Evolutionary conservation across 805 yeast species (phyloP), one percentile per base, ranked within the genome.

Genomic region (Starmerella apis): DNA sequence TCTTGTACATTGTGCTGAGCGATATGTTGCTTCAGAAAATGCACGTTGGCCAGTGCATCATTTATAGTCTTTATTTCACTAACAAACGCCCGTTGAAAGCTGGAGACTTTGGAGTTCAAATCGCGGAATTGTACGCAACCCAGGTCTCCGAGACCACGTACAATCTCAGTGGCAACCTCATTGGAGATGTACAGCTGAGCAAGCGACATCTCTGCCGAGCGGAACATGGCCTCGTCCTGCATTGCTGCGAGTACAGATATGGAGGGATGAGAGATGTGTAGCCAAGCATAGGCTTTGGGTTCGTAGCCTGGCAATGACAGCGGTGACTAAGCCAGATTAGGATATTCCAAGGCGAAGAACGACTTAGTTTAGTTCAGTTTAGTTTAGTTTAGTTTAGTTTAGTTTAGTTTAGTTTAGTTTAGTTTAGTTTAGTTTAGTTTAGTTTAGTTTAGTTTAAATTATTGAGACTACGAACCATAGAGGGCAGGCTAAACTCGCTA

Each of bases 191-290:
- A 90, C 59, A 92, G 73, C 71, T 92, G 96, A 47, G 90, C 83
- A 60, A 88, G 76, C 44, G 94, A 79, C 97, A 92, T 94, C 62
- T 85, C 94, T 81, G 97, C 97, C 51, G 97, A 88, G 74, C 69
- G 66, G 64, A 66, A 66, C 54, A 66, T 59, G 33, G 69, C 69
- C 59, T 66, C 69, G 35, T 55, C 46, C 52, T 18, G 46, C 54
- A 51, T 47, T 42, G 43, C 33, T 9, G 31, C 38, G 11, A 25
- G 9, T 16, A 16, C 31, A 4, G 28, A 10, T 16, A 10, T 10
- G 24, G 27, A 25, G n/a, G 32, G 28, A 16, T 16, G 30, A 14
- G 31, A 16, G 32, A 16, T n/a, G 11, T n/a, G 22, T n/a, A 22
- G 22, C 31, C 19, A 8, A 24, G 43, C 31, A 3, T 38, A 24